phyloP scores from a whole-genome alignment of 495 filamentous ascomycete genomes.

The Aspergillus steynii region DNA sequence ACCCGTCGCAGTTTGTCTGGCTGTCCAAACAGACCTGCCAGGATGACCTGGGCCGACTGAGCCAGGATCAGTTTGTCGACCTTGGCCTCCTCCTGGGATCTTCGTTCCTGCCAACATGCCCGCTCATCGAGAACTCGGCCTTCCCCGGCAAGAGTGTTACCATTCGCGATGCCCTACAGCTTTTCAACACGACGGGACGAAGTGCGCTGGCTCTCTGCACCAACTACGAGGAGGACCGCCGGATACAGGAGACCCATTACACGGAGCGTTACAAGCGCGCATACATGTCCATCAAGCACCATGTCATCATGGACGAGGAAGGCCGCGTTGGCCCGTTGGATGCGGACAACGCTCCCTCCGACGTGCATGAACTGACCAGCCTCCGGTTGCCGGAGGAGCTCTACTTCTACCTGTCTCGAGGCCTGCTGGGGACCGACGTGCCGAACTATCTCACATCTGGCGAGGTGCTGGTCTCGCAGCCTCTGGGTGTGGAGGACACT shows the following conservation, averaged over 20 bases:
- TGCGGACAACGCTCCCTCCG: conserved; percentile 65
- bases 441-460: conserved; percentile 79
- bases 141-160: conserved; percentile 45
- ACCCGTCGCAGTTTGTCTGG: conserved; percentile 63
- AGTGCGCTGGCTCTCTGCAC: conserved; percentile 64
- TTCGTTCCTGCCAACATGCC: conserved; percentile 73
- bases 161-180: conserved; percentile 67
- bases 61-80: conserved; percentile 75
- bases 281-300: conserved; percentile 81
- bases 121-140: conserved; percentile 64
- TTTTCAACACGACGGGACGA: conserved; percentile 65
- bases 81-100: conserved; percentile 83
- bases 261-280: conserved; percentile 81
- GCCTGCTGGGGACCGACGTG: conserved; percentile 74
- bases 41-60: conserved; percentile 65
- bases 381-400: conserved; percentile 88
- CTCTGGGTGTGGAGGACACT: conserved; percentile 77
- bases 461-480: conserved; percentile 71
- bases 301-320: conserved; percentile 72
- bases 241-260: conserved; percentile 70
- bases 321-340: conserved; percentile 75
- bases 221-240: conserved; percentile 70
- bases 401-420: conserved; percentile 85
- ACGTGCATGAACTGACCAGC: conserved; percentile 86
- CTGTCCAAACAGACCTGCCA: conserved; percentile 70